phyloP scores from a whole-genome alignment of 257 asterid genomes.

The Nicotiana attenuata region DNA sequence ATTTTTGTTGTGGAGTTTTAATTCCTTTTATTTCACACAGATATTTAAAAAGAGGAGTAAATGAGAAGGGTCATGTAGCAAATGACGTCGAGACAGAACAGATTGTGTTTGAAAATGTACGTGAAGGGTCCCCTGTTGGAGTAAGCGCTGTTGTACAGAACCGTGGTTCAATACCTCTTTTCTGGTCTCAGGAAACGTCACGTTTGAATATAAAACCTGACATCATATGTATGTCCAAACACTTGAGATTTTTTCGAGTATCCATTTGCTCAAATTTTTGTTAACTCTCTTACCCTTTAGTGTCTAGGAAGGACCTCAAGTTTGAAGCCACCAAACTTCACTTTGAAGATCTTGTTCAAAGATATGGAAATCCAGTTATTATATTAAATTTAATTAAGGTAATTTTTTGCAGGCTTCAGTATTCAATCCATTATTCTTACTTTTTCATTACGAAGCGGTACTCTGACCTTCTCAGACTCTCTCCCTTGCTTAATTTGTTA shows the following conservation, averaged over 20 bases:
- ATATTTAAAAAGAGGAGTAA: slow-evolving; percentile 85
- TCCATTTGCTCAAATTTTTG: slow-evolving; percentile 7
- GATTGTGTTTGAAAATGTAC: slow-evolving; percentile 66
- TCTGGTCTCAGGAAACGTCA: slow-evolving; percentile 96
- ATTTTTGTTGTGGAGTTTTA: neutral
- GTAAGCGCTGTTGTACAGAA: slow-evolving; percentile 81
- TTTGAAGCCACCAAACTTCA: slow-evolving; percentile 93
- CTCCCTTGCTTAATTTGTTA: neutral
- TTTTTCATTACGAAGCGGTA: neutral
- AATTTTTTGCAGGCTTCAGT: slow-evolving; percentile 14
- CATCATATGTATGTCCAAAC: slow-evolving; percentile 55
- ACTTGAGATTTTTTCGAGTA: slow-evolving; percentile 6
- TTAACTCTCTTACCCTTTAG: slow-evolving; percentile 36
- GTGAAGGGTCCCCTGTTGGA: slow-evolving; percentile 45
- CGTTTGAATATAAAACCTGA: slow-evolving; percentile 75
- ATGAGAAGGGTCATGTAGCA: slow-evolving; percentile 90
- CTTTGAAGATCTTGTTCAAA: slow-evolving; percentile 72
- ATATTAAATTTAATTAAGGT: slow-evolving; percentile 92
- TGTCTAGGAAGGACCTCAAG: slow-evolving; percentile 65
- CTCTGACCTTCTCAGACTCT: neutral
- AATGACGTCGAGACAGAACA: slow-evolving; percentile 98
- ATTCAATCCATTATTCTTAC: neutral
- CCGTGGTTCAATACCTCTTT: slow-evolving; percentile 96
- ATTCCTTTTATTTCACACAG: slow-evolving; percentile 24
- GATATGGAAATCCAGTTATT: slow-evolving; percentile 93